A percentile compares a stretch with the other conserved stretches of the same genome.
phyloP scores from a whole-genome alignment of 2,329 filamentous ascomycete species.

The Pseudogymnoascus sp. region DNA sequence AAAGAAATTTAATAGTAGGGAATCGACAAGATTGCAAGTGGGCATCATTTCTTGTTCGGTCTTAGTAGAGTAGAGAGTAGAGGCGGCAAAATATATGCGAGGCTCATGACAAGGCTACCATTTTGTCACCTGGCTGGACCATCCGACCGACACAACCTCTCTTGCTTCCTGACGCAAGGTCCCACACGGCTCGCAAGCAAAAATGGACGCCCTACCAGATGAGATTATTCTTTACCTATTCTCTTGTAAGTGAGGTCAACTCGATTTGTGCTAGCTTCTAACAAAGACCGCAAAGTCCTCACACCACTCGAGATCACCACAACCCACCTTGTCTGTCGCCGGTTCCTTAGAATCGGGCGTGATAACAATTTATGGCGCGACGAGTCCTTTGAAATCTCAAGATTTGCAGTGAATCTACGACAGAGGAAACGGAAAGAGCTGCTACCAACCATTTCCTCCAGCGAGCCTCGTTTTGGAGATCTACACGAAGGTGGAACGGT shows the following conservation, averaged over 20 bases:
- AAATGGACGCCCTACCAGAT: constrained; percentile 24
- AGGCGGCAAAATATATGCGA: neutral
- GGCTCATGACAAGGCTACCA: neutral
- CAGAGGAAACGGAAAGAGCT: constrained; percentile 37
- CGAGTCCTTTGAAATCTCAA: constrained; percentile 63
- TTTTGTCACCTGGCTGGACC: neutral
- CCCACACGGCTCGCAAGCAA: neutral
- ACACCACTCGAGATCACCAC: constrained; percentile 54
- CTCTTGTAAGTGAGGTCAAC: constrained; percentile 19
- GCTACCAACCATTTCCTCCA: constrained; percentile 30
- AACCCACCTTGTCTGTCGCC: constrained; percentile 60
- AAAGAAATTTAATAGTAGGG: neutral
- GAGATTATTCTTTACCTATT: constrained; percentile 27
- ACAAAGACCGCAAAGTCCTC: constrained; percentile 42
- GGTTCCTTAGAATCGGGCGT: constrained; percentile 57
- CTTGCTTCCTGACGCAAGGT: neutral
- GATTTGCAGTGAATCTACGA: constrained; percentile 53
- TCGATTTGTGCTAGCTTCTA: neutral
- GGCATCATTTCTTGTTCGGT: too few species aligned
- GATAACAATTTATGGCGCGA: constrained; percentile 70
- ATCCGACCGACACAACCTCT: neutral
- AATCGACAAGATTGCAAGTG: neutral
- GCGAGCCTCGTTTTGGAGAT: constrained; percentile 33
- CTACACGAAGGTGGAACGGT: constrained; percentile 23
- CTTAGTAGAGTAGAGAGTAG: neutral